Percentiles rank a stretch among this genome's conserved stretches.
phyloP scores from a whole-genome alignment of 345 rosid genomes.

The Reutealis trisperma region DNA sequence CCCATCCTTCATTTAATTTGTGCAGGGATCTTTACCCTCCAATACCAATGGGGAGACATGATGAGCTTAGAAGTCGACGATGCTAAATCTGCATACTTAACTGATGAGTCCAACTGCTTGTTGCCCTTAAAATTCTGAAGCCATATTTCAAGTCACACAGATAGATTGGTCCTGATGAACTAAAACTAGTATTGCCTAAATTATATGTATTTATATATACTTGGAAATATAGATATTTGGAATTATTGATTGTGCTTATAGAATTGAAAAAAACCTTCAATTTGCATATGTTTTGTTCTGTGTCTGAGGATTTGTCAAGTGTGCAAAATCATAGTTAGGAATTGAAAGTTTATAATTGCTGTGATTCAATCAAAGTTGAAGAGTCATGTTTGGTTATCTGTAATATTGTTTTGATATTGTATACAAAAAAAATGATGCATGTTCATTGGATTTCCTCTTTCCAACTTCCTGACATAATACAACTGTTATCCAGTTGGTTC shows the following conservation, averaged over 20 bases:
- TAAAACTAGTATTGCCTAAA: neutral
- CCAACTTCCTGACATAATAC: no score
- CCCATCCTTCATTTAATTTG: constrained; percentile 48
- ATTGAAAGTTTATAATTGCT: no score
- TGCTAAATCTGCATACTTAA: neutral
- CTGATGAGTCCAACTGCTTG: constrained; percentile 23
- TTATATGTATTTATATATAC: neutral
- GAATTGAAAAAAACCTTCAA: neutral
- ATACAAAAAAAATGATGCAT: neutral
- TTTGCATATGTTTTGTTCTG: neutral
- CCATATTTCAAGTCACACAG: neutral
- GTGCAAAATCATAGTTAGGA: neutral
- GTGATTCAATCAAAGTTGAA: no score
- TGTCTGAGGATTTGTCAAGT: neutral
- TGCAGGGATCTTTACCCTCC: constrained; percentile 54
- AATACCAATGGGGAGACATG: constrained; percentile 37
- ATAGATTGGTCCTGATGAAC: neutral
- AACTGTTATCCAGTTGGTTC: no score
- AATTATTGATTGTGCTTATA: constrained; percentile 3
- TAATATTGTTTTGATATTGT: neutral
- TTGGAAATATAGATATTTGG: neutral
- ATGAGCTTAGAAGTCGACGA: constrained; percentile 15
- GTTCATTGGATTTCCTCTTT: no score
- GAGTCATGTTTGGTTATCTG: neutral
- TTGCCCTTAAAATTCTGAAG: constrained; percentile 20